Evolutionary conservation across 1,139 yeast genomes (phyloP).

Genomic region (Pichia sp.): DNA sequence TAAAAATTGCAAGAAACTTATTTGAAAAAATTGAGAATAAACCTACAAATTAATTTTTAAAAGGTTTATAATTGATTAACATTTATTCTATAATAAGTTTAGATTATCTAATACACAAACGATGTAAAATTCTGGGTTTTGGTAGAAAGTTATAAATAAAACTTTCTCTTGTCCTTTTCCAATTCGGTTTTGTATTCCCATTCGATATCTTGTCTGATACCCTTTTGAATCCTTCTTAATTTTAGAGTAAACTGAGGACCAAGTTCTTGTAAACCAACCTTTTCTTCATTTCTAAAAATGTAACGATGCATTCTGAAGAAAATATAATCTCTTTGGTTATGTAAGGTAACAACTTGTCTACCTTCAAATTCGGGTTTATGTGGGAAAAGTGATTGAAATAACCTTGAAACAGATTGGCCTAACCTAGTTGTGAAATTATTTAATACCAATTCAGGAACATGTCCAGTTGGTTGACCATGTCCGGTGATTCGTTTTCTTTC

Average conservation of each 20-base stretch:
- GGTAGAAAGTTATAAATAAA: slow-evolving; percentile 65
- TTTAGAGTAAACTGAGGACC: slow-evolving; percentile 95
- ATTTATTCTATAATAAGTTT: not conserved
- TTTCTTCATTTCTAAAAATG: slow-evolving; percentile 79
- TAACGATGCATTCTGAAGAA: slow-evolving; percentile 95
- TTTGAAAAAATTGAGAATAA: slow-evolving; percentile 35
- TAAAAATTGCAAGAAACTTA: slow-evolving; percentile 59
- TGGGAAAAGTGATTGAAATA: slow-evolving; percentile 89
- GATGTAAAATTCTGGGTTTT: not conserved
- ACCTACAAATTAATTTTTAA: slow-evolving; percentile 7
- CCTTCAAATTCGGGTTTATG: slow-evolving; percentile 91
- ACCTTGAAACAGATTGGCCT: slow-evolving; percentile 86
- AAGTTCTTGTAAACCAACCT: slow-evolving; percentile 88
- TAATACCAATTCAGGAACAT: slow-evolving; percentile 83
- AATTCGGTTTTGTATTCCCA: slow-evolving; percentile 96
- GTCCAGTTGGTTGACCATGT: slow-evolving; percentile 87
- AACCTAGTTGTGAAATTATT: slow-evolving; percentile 88
- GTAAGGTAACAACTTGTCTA: slow-evolving; percentile 89
- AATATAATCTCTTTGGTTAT: slow-evolving; percentile 91
- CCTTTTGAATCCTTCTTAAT: slow-evolving; percentile 82
- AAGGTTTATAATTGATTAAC: not conserved
- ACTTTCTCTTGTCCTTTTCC: slow-evolving; percentile 94
- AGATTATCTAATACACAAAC: not conserved
- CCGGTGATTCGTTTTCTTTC: slow-evolving; percentile 74
- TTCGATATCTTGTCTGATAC: slow-evolving; percentile 83